These are phyloP conservation scores for Cryptococcus jaspeensis DNA, from an alignment of 1,284 basidiomycete species.

Conservation along the genomic window DNA sequence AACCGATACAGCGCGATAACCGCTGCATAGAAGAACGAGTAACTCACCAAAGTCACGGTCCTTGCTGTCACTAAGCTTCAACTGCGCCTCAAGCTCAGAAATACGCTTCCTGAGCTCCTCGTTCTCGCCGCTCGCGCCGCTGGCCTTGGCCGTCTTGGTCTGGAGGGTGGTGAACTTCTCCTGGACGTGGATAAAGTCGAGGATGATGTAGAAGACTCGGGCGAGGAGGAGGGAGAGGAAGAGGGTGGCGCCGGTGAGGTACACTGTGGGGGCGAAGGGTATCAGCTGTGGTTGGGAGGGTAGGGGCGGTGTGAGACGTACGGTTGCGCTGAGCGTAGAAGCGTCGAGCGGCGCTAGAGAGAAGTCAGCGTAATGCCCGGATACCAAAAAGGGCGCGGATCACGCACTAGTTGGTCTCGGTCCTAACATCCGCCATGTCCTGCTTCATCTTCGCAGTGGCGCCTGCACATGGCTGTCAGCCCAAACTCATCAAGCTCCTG, in stretches of 20 bases:
- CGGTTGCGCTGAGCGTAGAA: conserved; percentile 76
- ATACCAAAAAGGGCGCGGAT: neutral
- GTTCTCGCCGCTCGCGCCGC: conserved; percentile 43
- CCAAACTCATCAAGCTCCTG: too few species aligned
- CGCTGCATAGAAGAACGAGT: neutral
- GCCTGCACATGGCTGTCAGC: conserved; percentile 55
- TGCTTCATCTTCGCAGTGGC: conserved; percentile 67
- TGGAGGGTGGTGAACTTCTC: conserved; percentile 83
- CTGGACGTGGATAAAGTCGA: conserved; percentile 86
- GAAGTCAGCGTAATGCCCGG: neutral
- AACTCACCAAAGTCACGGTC: conserved; percentile 68
- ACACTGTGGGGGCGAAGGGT: conserved; percentile 54
- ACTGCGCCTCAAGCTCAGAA: conserved; percentile 63
- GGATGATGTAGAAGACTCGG: conserved; percentile 85
- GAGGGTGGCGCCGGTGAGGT: conserved; percentile 87
- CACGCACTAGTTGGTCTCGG: conserved; percentile 71
- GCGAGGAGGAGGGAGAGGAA: conserved; percentile 92
- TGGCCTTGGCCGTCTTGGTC: conserved; percentile 58
- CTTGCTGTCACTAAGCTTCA: conserved; percentile 57
- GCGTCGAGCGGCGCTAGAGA: conserved; percentile 67
- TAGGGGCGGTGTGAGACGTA: neutral
- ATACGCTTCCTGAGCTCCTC: conserved; percentile 63
- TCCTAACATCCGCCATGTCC: conserved; percentile 64
- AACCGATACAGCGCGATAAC: too few species aligned
- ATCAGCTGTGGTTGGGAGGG: neutral